phyloP scores from a whole-genome alignment of 805 yeast species.

The Blastobotrys robertii region DNA sequence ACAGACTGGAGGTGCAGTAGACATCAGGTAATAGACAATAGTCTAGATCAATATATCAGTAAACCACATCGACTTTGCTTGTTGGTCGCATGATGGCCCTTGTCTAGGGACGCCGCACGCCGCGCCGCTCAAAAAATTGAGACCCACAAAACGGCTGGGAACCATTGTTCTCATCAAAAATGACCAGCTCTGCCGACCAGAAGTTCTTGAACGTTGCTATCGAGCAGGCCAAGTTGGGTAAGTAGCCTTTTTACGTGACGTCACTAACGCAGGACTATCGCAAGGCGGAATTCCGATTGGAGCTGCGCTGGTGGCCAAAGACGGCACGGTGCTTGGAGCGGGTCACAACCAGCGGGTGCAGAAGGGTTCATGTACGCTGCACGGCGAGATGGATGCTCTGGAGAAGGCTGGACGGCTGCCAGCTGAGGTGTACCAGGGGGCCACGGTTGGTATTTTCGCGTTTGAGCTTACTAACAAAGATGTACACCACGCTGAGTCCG shows the following conservation, averaged over 20 bases:
- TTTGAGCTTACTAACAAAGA: slow-evolving; percentile 11
- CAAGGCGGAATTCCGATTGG: slow-evolving; percentile 95
- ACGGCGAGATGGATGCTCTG: slow-evolving; percentile 84
- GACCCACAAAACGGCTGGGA: not conserved
- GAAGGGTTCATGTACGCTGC: slow-evolving; percentile 71
- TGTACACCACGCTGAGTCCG: slow-evolving; percentile 88
- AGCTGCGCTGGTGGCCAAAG: slow-evolving; percentile 60
- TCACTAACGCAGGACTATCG: slow-evolving; percentile 36
- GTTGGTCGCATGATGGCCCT: too few species aligned
- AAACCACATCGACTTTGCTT: not conserved
- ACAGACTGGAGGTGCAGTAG: slow-evolving; percentile 31
- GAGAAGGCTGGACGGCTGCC: slow-evolving; percentile 87
- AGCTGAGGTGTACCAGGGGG: slow-evolving; percentile 66
- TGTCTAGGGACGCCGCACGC: not conserved
- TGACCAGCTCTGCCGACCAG: slow-evolving; percentile 12
- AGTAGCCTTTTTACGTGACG: not conserved
- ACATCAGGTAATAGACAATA: not conserved
- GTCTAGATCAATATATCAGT: too few species aligned
- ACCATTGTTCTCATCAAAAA: not conserved
- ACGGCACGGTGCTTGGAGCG: slow-evolving; percentile 72
- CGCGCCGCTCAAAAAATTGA: not conserved
- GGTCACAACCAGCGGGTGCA: slow-evolving; percentile 92
- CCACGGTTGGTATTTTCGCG: slow-evolving; percentile 37
- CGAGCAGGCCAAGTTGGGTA: slow-evolving; percentile 25
- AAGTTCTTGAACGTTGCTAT: slow-evolving; percentile 24